phyloP scores from a whole-genome alignment of 2,329 filamentous ascomycete genomes.

The Alternaria brassicicola region DNA sequence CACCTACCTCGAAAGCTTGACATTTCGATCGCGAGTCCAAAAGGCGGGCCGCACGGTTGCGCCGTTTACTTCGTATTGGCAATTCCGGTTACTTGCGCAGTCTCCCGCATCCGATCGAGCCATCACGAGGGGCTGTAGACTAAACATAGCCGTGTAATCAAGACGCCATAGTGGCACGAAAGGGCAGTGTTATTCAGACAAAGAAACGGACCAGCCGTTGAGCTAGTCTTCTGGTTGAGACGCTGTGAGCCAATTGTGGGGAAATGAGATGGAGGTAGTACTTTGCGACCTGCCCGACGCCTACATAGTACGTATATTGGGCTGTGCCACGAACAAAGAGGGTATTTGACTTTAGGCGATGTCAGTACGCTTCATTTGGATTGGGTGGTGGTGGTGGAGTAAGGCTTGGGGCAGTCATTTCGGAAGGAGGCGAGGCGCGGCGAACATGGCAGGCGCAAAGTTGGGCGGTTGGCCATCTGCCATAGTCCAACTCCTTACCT shows the following conservation, averaged over 20 bases:
- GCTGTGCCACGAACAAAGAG: slow-evolving; percentile 17
- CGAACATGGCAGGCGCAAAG: background rate
- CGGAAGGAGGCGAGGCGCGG: slow-evolving; percentile 3
- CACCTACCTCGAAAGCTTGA: slow-evolving; percentile 9
- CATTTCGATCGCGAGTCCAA: slow-evolving; percentile 1
- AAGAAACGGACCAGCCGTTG: background rate
- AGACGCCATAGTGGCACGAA: slow-evolving; percentile 12
- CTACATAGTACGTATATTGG: slow-evolving; percentile 6
- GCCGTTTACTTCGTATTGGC: slow-evolving; percentile 10
- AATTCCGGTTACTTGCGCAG: slow-evolving; percentile 13
- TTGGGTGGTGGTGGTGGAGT: background rate
- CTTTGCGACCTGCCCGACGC: slow-evolving; percentile 30
- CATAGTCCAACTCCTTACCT: background rate
- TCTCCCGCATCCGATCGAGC: background rate
- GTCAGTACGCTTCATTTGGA: background rate
- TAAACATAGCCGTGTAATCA: background rate
- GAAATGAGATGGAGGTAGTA: slow-evolving; percentile 10
- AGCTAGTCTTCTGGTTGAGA: background rate
- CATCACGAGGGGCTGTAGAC: background rate
- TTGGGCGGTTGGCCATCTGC: slow-evolving; percentile 4
- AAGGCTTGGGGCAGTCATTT: background rate
- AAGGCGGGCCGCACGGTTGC: slow-evolving; percentile 15
- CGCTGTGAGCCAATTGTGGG: slow-evolving; percentile 11
- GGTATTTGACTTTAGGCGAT: background rate
- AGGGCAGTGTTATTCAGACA: slow-evolving; percentile 15